These are phyloP conservation scores for Dentipellis fragilis DNA, from an alignment of 768 basidiomycete genomes.

Conservation along the genomic window DNA sequence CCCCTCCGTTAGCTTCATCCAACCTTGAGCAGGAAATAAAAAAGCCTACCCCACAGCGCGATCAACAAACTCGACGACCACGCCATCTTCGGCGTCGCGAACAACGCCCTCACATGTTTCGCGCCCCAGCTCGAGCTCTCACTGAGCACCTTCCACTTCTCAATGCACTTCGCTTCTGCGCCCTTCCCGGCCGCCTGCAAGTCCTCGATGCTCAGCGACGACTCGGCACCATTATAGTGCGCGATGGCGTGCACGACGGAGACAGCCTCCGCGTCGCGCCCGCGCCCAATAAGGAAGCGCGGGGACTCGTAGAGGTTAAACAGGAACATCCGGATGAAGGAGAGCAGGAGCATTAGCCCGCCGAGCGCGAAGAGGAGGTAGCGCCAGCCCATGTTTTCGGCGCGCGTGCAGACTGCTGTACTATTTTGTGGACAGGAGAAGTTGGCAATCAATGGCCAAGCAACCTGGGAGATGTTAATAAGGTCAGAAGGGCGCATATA, in stretches of 20 bases:
- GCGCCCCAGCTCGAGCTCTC: constrained; percentile 29
- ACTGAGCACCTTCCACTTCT: constrained; percentile 22
- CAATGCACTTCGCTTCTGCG: constrained; percentile 7
- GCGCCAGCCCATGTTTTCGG: constrained; percentile 56
- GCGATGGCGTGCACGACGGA: constrained; percentile 39
- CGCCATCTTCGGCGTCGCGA: constrained; percentile 52
- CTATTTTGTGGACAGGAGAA: constrained; percentile 34
- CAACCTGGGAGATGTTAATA: constrained; percentile 25
- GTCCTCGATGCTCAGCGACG: constrained; percentile 33
- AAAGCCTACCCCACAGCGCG: constrained; percentile 29
- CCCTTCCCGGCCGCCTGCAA: constrained; percentile 24
- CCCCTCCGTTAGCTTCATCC: neutral
- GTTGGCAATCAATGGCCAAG: constrained; percentile 50
- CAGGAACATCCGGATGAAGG: constrained; percentile 39
- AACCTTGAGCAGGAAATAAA: neutral
- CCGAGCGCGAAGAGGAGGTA: constrained; percentile 48
- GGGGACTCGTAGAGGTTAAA: constrained; percentile 50
- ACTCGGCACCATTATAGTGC: constrained; percentile 35
- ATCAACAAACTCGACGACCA: constrained; percentile 57
- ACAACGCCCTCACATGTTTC: constrained; percentile 48
- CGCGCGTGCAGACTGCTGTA: constrained; percentile 23
- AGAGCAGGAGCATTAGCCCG: constrained; percentile 41
- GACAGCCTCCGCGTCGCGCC: constrained; percentile 42
- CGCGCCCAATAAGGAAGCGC: constrained; percentile 44
- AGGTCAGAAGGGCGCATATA: neutral